Evolutionary conservation across 1,284 basidiomycete genomes (phyloP).

Genomic region (Ceratobasidium sp.): DNA sequence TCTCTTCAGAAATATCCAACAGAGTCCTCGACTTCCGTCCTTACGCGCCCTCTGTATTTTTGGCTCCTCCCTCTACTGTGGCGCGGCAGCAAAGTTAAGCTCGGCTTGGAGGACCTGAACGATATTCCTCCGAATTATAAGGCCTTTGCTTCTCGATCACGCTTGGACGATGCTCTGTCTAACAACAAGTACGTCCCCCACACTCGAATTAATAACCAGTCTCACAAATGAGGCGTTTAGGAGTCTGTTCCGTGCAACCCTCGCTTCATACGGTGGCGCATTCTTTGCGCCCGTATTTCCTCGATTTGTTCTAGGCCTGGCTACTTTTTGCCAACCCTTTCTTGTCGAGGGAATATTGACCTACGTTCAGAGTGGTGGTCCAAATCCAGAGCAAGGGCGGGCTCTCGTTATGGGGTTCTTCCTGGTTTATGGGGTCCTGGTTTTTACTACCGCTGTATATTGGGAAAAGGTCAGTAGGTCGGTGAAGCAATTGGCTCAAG

Average conservation of each 20-base stretch:
- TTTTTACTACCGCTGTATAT: slow-evolving; percentile 23
- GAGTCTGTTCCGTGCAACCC: background rate
- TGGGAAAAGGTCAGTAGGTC: slow-evolving; percentile 22
- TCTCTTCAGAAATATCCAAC: slow-evolving; percentile 3
- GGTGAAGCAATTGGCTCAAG: too few species aligned
- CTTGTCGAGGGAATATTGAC: background rate
- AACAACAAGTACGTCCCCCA: background rate
- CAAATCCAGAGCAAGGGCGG: background rate
- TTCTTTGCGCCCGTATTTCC: slow-evolving; percentile 8
- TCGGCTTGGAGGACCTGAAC: slow-evolving; percentile 10
- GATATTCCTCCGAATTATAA: slow-evolving; percentile 15
- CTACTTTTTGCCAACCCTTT: slow-evolving; percentile 17
- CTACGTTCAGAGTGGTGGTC: slow-evolving; percentile 1
- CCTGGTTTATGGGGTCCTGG: slow-evolving; percentile 18
- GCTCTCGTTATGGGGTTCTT: slow-evolving; percentile 9
- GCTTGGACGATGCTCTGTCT: background rate
- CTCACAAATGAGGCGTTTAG: background rate
- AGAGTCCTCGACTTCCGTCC: slow-evolving; percentile 16
- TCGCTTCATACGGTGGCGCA: background rate
- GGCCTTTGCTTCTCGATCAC: background rate
- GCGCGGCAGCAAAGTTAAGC: slow-evolving; percentile 6
- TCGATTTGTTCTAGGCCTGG: slow-evolving; percentile 1
- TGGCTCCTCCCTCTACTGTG: slow-evolving; percentile 10
- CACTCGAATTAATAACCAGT: background rate
- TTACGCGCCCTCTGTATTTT: slow-evolving; percentile 2